Evolutionary conservation across 176 grass and related monocot species (phyloP), one percentile per base, ranked within the genome.

Genomic region (Calamus simplicifolius): DNA sequence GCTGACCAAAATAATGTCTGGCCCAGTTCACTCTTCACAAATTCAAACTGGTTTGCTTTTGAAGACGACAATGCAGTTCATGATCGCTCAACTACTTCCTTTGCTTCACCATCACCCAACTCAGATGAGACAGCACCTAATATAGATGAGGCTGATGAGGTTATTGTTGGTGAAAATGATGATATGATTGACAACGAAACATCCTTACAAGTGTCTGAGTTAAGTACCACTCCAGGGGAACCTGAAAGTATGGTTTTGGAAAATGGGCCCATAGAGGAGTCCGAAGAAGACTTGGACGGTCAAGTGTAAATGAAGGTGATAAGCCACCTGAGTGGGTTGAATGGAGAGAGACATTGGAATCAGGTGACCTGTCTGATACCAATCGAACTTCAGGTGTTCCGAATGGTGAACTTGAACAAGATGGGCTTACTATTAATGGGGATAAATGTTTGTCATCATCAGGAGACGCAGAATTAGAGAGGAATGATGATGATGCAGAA

Each of bases 11-110:
- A 58, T 12, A 53, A 67, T 72, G 54, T 81, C 16, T 71, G 74
- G 72, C 84, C 54, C 92, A 61, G 75, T 38, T 96, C 92, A 8
- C 60, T 90, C 25, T 90, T 96, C 71, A 96, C 87, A 62, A 90
- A 96, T 57, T 96, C 92, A 56, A 90, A 96, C 65, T 88, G 92
- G 92, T 96, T 96, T 82, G 80, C 75, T 27, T 90, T 96, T 69
- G 87, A 90, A 16, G 87, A 87, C 63, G 76, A 82, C 61, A 78
- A 73, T 58, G 18, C 81, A 61, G 52, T 69, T 69, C 68, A 73
- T 29, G 78, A 81, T 63, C 64, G 15, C 60, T 49, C 49, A 14
- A 48, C 63, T 25, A 63, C 31, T 26, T 27, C 71, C 48, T 57
- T 78, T 58, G 56, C 71, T 84, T 84, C 91, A 55, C 50, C 57